Conservation (phyloP, 2,329 filamentous ascomycete species). For the Ceratocystis papillata region DNA sequence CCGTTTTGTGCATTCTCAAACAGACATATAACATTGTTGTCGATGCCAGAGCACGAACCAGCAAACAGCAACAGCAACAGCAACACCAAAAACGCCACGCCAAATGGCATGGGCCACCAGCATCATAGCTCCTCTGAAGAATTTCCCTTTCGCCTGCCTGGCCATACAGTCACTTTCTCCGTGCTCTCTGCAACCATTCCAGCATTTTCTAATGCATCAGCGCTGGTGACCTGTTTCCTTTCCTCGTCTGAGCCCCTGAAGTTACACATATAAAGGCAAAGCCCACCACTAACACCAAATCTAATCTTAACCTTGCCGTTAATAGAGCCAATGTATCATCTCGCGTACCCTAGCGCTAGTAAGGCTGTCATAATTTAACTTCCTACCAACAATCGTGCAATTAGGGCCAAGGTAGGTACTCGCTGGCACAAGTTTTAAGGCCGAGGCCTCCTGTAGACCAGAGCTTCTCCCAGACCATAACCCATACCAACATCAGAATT, state of each 20-base stretch:
- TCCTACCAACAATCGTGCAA: not conserved
- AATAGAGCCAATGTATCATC: constrained; percentile 2
- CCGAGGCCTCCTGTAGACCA: no score
- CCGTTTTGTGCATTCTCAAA: not conserved
- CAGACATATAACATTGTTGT: not conserved
- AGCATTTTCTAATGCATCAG: no score
- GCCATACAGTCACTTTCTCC: not conserved
- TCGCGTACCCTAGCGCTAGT: not conserved
- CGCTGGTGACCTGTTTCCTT: not conserved
- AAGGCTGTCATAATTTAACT: constrained; percentile 9
- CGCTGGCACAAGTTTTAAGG: not conserved
- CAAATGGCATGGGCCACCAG: constrained; percentile 10
- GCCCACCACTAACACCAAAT: not conserved
- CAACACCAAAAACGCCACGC: not conserved
- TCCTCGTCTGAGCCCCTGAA: not conserved
- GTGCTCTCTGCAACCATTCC: not conserved
- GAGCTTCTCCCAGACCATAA: not conserved
- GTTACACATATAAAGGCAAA: not conserved
- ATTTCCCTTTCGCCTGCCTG: not conserved
- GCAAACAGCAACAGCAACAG: not conserved
- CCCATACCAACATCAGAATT: not conserved
- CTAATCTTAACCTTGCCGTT: not conserved
- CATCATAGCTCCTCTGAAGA: constrained; percentile 11
- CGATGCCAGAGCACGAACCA: not conserved
- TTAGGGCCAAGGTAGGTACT: not conserved